Evolutionary conservation across 73 alveolate genomes (phyloP).

Genomic region (Paramecium caudatum): DNA sequence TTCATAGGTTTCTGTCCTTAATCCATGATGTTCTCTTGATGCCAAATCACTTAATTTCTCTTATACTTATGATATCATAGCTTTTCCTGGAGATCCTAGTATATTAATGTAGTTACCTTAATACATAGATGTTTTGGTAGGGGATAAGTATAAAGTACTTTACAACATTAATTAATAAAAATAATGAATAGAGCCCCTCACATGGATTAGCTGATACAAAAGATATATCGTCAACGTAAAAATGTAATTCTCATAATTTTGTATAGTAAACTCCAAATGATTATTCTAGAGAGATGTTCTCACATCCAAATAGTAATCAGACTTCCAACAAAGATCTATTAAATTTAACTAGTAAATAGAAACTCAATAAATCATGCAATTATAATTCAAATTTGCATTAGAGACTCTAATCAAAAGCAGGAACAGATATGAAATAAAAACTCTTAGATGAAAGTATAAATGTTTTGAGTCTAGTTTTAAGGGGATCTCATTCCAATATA

Average conservation of each 20-base stretch:
- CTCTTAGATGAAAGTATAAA: conserved; percentile 57
- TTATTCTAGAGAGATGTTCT: conserved; percentile 58
- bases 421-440: conserved; percentile 60
- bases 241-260: conserved; percentile 30
- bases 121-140: no score
- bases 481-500: conserved; percentile 57
- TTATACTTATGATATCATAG: not conserved
- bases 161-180: conserved; percentile 49
- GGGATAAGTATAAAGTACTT: conserved; percentile 2
- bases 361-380: conserved; percentile 61
- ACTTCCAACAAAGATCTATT: conserved; percentile 59
- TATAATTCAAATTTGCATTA: conserved; percentile 29
- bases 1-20: not conserved
- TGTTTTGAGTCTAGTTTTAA: conserved; percentile 6
- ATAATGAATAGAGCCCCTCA: conserved; percentile 66
- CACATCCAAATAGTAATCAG: conserved; percentile 51
- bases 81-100: not conserved
- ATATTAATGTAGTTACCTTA: no score
- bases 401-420: conserved; percentile 61
- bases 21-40: not conserved
- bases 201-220: conserved; percentile 34
- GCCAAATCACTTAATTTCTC: not conserved
- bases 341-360: not conserved
- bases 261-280: conserved; percentile 58
- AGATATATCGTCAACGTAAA: conserved; percentile 50